Base-by-base conservation (phyloP, 2,329 filamentous ascomycete genomes). In the Setomelanomma holmii region DNA sequence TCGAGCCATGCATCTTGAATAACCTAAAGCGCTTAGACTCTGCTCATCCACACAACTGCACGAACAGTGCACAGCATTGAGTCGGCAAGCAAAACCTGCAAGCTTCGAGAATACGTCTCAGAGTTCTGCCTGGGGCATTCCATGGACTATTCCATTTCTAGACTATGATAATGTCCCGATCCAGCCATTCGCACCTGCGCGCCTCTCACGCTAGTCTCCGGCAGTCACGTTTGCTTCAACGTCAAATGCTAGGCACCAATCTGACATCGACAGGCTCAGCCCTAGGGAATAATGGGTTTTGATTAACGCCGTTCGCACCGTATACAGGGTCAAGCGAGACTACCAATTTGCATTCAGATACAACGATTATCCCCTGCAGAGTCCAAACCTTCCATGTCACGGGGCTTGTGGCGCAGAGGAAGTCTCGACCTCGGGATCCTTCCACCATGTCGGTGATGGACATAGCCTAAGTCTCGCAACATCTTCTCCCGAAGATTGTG, bases 161-260 rank as follows among this genome's bases (percentile, higher is more conserved):
- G 51, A 20, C 23, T 27, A 40, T 53, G 50, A 53, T 53, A 49
- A 49, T 17, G 2, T 41, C 24, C 45, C 39, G 16, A 14, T 34
- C 43, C 16, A 48, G 34, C 43, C 50, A 24, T 39, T 47, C 44
- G 22, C 22, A 40, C 30, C 20, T 23, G 11, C 3, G 17, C 23
- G 35, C 23, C 40, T 36, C 49, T 22, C 35, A 43, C 23, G n/a
- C 33, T 34, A 17, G 40, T 14, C n/a, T n/a, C 33, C 34, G 5
- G 4, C 38, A 27, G 22, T 23, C 45, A 42, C 38, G 45, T 16
- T 36, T 17, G 7, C 38, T 41, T 14, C 33, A 39, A 38, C 14
- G 50, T 53, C 44, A 45, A 33, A 44, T 48, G 39, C 35, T 42
- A 41, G 40, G 45, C 35, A 44, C 23, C 33, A 22, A 23, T 27